Conservation (phyloP, 768 basidiomycete species). For the Solioccasus polychromus region DNA sequence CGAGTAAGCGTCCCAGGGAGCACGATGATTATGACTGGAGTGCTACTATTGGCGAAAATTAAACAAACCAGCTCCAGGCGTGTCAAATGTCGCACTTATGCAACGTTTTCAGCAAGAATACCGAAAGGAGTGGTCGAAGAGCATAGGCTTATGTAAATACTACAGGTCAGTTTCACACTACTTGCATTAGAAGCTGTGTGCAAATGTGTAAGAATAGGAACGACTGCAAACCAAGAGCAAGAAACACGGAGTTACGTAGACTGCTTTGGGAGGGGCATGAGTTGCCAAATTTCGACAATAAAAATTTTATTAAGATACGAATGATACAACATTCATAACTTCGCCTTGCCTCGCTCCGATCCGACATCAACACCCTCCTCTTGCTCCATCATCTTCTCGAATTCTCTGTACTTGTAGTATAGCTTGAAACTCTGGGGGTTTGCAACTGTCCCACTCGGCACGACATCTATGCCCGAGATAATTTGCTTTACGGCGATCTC, state of each 20-base stretch:
- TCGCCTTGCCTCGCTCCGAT: constrained; percentile 3
- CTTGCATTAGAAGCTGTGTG: no score
- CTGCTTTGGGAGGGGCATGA: constrained; percentile 12
- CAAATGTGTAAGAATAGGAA: constrained; percentile 2
- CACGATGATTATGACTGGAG: background rate
- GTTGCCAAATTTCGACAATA: no score
- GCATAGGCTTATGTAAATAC: constrained; percentile 7
- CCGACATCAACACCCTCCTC: constrained; percentile 12
- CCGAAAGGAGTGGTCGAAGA: constrained; percentile 13
- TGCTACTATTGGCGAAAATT: background rate
- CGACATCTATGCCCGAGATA: constrained; percentile 59
- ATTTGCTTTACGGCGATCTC: constrained; percentile 80
- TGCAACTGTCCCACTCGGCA: constrained; percentile 72
- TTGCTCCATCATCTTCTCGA: constrained; percentile 34
- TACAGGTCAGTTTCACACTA: constrained; percentile 12
- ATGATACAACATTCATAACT: constrained; percentile 7
- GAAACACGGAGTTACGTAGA: constrained; percentile 11
- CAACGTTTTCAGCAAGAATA: constrained; percentile 12
- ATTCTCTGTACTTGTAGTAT: constrained; percentile 61
- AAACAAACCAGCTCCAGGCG: no score
- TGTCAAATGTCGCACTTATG: no score
- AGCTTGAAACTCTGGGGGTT: constrained; percentile 65
- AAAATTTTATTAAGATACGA: background rate
- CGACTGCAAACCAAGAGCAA: constrained; percentile 2
- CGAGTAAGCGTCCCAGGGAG: background rate